phyloP scores from a whole-genome alignment of 441 rosid species.

The Rhodomyrtus psidioides region DNA sequence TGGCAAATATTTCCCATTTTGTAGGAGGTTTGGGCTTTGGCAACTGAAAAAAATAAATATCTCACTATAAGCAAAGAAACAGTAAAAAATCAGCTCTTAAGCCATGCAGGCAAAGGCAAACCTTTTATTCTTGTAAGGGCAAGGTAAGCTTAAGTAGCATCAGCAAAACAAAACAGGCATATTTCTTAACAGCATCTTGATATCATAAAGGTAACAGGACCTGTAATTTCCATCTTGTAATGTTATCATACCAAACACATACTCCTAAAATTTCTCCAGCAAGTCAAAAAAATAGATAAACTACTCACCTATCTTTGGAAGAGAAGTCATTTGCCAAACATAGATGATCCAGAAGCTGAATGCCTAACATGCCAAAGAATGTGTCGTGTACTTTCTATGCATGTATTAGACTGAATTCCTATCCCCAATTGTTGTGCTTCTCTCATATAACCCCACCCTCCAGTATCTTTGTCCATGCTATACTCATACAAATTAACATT shows the following conservation, averaged over 20 bases:
- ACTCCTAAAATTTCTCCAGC: not conserved
- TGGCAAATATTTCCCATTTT: conserved; percentile 58
- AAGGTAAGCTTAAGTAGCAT: not conserved
- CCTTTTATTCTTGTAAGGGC: not conserved
- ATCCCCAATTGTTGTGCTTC: not conserved
- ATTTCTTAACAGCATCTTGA: not conserved
- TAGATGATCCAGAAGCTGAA: not conserved
- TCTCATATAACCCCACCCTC: not conserved
- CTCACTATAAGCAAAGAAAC: not conserved
- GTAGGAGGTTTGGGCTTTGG: conserved; percentile 64
- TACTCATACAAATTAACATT: not conserved
- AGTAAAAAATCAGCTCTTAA: not conserved
- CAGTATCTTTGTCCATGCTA: not conserved
- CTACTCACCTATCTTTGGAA: not conserved
- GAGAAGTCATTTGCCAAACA: not conserved
- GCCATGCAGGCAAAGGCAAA: not conserved
- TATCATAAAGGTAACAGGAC: not conserved
- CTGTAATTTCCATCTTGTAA: not conserved
- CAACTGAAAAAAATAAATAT: conserved; percentile 30
- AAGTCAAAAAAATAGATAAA: not conserved
- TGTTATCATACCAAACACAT: not conserved
- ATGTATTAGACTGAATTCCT: not conserved
- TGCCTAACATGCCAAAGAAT: not conserved
- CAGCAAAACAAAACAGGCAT: not conserved
- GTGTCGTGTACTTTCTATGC: not conserved